Evolutionary conservation across 306 rosid species (phyloP), one percentile per base, ranked within the genome.

Genomic region (Trifolium pratense): DNA sequence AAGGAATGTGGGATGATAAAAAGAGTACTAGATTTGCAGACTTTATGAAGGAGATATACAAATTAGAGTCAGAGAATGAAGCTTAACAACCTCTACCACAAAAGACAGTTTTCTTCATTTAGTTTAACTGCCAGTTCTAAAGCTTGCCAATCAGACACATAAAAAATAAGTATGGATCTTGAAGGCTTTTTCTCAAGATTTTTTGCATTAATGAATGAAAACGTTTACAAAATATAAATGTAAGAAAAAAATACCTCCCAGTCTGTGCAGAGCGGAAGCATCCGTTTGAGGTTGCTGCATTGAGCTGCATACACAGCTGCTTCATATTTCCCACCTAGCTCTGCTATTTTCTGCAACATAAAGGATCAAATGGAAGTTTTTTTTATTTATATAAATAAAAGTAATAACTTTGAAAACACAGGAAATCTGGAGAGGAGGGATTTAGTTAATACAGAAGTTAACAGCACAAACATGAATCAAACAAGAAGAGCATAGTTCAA

Each of bases 241-340:
- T 8, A 9, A n/a, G 9, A 15, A 36, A 36, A 78, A 49, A 59
- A 57, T 73, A 93, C 99, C 99, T 94, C 99, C 97, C 99, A 94
- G 76, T 91, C 93, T 0, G 86, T 84, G 86, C 99, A 94, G 77
- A 91, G 84, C 15, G 99, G 97, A 83, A 94, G 99, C 90, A 90
- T 86, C 78, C 88, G 84, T 73, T 79, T 89, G 77, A 94, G 81
- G 81, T 94, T 91, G 86, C 99, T 84, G 79, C 97, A 91, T 68
- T 88, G 97, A 58, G 86, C 85, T 52, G 97, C 99, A 84, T 89
- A 94, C 31, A 91, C 85, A 68, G 93, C 99, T 71, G 96, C 92
- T 90, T 94, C 99, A 86, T 79, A 94, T 82, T 90, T 94, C 74
- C 97, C 99, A 75, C 91, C 99, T 77, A 84, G 87, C 80, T 88